A percentile compares a stretch with the other conserved stretches of the same genome.
Conservation (phyloP, 2,329 filamentous ascomycete species). For the Cyphellophora attinorum region DNA sequence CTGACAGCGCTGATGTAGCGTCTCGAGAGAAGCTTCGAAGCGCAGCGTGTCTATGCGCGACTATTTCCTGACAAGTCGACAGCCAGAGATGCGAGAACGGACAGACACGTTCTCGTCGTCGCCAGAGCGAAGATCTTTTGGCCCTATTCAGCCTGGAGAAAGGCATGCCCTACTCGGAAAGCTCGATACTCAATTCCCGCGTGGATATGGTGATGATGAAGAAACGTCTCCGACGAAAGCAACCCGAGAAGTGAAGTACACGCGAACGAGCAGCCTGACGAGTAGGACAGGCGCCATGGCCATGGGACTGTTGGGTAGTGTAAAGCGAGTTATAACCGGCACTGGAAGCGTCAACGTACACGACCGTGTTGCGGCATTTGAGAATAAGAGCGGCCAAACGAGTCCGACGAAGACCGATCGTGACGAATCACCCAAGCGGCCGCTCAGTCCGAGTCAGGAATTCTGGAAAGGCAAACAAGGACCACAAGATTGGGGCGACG, state of each 20-base stretch:
- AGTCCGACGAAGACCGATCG: constrained; percentile 15
- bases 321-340: constrained; percentile 53
- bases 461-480: constrained; percentile 42
- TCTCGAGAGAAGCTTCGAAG: constrained; percentile 14
- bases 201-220: no score
- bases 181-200: constrained; percentile 8
- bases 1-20: constrained; percentile 1
- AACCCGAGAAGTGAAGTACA: constrained; percentile 20
- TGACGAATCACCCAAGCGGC: constrained; percentile 29
- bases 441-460: constrained; percentile 38
- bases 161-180: constrained; percentile 10
- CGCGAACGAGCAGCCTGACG: constrained; percentile 43
- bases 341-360: constrained; percentile 23
- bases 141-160: constrained; percentile 7
- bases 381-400: constrained; percentile 10
- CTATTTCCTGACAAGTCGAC: constrained; percentile 2
- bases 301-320: constrained; percentile 60
- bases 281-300: constrained; percentile 49
- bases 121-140: constrained; percentile 8
- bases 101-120: constrained; percentile 13
- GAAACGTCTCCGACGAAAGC: no score
- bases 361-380: constrained; percentile 10
- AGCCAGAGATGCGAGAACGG: constrained; percentile 3
- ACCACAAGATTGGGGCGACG: constrained; percentile 42
- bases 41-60: constrained; percentile 16